These are phyloP conservation scores for Aureobasidium uvarum DNA, from an alignment of 2,329 filamentous ascomycete species.

Conservation along the genomic window DNA sequence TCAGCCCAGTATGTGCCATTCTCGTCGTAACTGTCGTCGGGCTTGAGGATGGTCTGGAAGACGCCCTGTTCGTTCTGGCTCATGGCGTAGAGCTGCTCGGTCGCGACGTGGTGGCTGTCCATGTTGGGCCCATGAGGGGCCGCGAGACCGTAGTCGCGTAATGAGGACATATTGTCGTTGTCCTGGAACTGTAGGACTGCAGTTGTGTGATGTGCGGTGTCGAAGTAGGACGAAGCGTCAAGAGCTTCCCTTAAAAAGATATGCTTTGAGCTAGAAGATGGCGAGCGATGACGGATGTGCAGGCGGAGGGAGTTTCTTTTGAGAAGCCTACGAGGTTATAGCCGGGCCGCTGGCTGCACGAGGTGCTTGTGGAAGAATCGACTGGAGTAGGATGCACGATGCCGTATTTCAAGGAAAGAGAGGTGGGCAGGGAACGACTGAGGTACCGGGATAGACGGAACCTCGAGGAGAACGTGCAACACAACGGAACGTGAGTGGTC, in stretches of 20 bases:
- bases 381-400: conserved; percentile 24
- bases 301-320: conserved; percentile 12
- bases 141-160: conserved; percentile 50
- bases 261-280: conserved; percentile 10
- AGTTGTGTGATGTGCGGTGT: conserved; percentile 15
- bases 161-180: conserved; percentile 35
- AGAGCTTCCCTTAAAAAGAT: conserved; percentile 16
- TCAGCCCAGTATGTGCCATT: conserved; percentile 94
- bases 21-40: conserved; percentile 80
- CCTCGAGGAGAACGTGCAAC: conserved; percentile 24
- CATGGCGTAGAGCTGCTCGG: conserved; percentile 50
- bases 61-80: conserved; percentile 58
- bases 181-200: conserved; percentile 12
- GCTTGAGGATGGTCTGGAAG: conserved; percentile 78
- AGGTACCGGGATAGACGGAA: conserved; percentile 23
- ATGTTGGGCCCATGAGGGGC: conserved; percentile 52
- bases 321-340: background rate
- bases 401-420: conserved; percentile 15
- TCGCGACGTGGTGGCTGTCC: conserved; percentile 46
- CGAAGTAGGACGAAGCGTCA: conserved; percentile 4
- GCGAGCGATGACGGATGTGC: conserved; percentile 21
- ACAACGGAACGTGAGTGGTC: conserved; percentile 23
- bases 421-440: background rate
- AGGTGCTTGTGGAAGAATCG: conserved; percentile 21
- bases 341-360: conserved; percentile 1